phyloP scores from a whole-genome alignment of 352 stramenopile species.

The Phytophthora lateralis region DNA sequence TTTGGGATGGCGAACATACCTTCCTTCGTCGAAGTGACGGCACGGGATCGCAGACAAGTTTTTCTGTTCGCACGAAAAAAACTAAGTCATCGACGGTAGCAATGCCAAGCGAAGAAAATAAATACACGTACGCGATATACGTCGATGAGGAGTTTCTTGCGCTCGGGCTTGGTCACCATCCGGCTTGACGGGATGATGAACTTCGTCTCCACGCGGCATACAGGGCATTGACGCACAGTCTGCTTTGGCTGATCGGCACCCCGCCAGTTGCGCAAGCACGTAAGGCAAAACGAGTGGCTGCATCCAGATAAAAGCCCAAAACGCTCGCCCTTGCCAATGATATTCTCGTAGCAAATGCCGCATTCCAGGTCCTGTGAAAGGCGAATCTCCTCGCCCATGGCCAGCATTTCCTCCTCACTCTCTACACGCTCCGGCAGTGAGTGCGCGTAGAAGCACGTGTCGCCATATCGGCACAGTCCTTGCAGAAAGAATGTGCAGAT shows the following conservation, averaged over 20 bases:
- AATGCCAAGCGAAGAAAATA: neutral
- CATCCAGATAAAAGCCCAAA: slow-evolving; percentile 86
- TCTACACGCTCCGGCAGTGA: slow-evolving; percentile 46
- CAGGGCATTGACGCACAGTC: slow-evolving; percentile 76
- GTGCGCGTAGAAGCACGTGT: slow-evolving; percentile 86
- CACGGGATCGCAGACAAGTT: slow-evolving; percentile 82
- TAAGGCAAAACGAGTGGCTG: slow-evolving; percentile 83
- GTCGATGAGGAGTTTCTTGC: slow-evolving; percentile 72
- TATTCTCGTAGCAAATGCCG: slow-evolving; percentile 86
- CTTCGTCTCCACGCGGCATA: slow-evolving; percentile 78
- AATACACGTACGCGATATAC: slow-evolving; percentile 60
- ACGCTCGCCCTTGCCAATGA: slow-evolving; percentile 73
- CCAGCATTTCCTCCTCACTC: slow-evolving; percentile 55
- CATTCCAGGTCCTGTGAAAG: slow-evolving; percentile 78
- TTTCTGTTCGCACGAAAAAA: slow-evolving; percentile 32
- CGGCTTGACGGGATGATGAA: slow-evolving; percentile 88
- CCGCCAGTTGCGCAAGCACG: slow-evolving; percentile 83
- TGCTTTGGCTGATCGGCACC: slow-evolving; percentile 73
- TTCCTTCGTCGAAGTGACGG: slow-evolving; percentile 83
- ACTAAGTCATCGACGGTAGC: slow-evolving; percentile 9
- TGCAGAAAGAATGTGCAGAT: slow-evolving; percentile 87
- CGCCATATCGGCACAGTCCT: slow-evolving; percentile 77
- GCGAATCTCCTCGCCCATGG: slow-evolving; percentile 66
- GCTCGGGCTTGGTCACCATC: slow-evolving; percentile 68
- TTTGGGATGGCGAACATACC: slow-evolving; percentile 35